These are phyloP conservation scores for Ceratobasidium theobromae DNA, from an alignment of 1,284 basidiomycete species.

Conservation along the genomic window DNA sequence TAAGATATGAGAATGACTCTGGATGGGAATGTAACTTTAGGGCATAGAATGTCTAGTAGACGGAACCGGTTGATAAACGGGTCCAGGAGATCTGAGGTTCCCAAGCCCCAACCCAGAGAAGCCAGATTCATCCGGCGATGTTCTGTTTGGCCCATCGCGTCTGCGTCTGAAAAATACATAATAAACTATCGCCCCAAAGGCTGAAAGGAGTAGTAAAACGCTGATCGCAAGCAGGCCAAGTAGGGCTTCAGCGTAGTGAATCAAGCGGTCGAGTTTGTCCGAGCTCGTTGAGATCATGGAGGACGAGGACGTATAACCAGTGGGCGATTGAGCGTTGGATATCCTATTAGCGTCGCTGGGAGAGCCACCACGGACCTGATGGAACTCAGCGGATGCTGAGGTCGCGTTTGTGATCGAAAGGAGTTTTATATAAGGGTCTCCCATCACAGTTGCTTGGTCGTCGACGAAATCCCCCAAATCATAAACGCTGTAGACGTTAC, in stretches of 20 bases:
- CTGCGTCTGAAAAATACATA: slow-evolving; percentile 19
- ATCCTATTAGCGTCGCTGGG: slow-evolving; percentile 15
- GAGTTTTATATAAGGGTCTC: slow-evolving; percentile 66
- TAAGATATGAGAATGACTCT: too few relatives aligned
- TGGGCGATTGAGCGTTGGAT: slow-evolving; percentile 16
- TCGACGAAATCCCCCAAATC: slow-evolving; percentile 81
- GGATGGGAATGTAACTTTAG: not conserved
- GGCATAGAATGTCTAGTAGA: slow-evolving; percentile 15
- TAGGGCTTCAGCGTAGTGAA: slow-evolving; percentile 13
- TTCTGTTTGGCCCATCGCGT: not conserved
- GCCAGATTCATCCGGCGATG: not conserved
- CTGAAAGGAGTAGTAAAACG: not conserved
- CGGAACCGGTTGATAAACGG: slow-evolving; percentile 12
- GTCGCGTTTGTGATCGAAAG: slow-evolving; percentile 66
- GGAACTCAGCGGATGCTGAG: slow-evolving; percentile 69
- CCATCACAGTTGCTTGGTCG: slow-evolving; percentile 49
- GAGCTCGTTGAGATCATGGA: not conserved
- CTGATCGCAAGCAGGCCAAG: slow-evolving; percentile 10
- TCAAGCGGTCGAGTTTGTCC: not conserved
- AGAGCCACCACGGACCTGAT: slow-evolving; percentile 59
- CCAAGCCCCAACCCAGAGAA: not conserved
- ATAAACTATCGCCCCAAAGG: slow-evolving; percentile 1
- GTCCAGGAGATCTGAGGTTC: slow-evolving; percentile 13
- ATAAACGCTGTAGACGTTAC: slow-evolving; percentile 81
- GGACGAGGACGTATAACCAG: not conserved